A percentile compares a stretch with the other conserved stretches of the same genome.
Evolutionary conservation across 257 asterid species (phyloP).

Genomic region (Asclepias syriaca): DNA sequence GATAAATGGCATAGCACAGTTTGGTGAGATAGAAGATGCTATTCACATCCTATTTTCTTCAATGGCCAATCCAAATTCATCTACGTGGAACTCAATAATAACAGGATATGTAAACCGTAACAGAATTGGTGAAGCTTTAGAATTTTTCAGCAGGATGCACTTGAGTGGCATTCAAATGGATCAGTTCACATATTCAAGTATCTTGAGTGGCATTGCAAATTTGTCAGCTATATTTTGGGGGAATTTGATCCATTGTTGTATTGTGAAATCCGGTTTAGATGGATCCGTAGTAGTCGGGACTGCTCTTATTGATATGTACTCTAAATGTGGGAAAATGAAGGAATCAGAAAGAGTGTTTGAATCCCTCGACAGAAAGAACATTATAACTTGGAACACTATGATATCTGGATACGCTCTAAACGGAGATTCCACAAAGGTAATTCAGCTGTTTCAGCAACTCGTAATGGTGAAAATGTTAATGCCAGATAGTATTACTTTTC

Average conservation of each 20-base stretch:
- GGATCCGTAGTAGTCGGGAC: constrained; percentile 59
- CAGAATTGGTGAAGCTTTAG: no score
- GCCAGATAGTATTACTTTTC: constrained; percentile 68
- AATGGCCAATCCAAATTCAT: no score
- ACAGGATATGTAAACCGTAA: no score
- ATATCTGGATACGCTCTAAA: constrained; percentile 70
- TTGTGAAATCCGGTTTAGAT: constrained; percentile 48
- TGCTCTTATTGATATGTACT: constrained; percentile 75
- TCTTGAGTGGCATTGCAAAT: no score
- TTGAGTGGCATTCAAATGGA: no score
- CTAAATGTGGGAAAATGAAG: constrained; percentile 58
- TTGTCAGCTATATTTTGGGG: no score
- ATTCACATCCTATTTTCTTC: no score
- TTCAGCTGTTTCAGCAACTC: constrained; percentile 47
- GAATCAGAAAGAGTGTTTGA: constrained; percentile 44
- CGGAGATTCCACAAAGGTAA: constrained; percentile 41
- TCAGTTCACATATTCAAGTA: no score
- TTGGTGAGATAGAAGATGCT: no score
- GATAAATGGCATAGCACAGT: no score
- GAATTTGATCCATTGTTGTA: constrained; percentile 46
- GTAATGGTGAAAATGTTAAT: constrained; percentile 24
- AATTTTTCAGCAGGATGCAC: no score
- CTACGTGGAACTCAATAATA: no score
- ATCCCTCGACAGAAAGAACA: constrained; percentile 46
- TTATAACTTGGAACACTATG: constrained; percentile 73